phyloP scores from a whole-genome alignment of 192 early-diverging fungal species.

The Glomus cerebriforme region DNA sequence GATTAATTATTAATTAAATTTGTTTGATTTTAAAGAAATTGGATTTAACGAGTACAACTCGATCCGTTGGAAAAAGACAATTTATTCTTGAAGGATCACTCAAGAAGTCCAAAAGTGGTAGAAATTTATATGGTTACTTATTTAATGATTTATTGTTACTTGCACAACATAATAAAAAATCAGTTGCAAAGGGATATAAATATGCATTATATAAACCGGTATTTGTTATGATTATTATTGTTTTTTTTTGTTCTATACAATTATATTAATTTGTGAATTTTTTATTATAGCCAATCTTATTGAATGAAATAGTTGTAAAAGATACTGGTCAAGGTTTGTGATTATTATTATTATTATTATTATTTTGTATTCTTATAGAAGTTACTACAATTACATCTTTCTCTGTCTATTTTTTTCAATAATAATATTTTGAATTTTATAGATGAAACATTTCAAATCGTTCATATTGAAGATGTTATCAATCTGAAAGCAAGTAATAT shows the following conservation, averaged over 20 bases:
- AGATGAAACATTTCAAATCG: slow-evolving; percentile 23
- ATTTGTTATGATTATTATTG: background rate
- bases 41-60: slow-evolving; percentile 59
- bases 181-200: slow-evolving; percentile 11
- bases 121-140: slow-evolving; percentile 71
- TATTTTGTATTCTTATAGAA: background rate
- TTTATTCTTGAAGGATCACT: slow-evolving; percentile 73
- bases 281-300: too few species aligned
- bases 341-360: too few species aligned
- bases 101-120: slow-evolving; percentile 74
- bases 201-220: slow-evolving; percentile 24
- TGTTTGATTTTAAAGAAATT: slow-evolving; percentile 44
- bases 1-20: background rate
- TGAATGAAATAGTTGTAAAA: slow-evolving; percentile 30
- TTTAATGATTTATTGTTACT: slow-evolving; percentile 78
- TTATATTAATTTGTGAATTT: background rate
- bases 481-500: slow-evolving; percentile 14
- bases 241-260: background rate
- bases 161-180: background rate
- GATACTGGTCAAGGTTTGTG: slow-evolving; percentile 17
- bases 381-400: background rate
- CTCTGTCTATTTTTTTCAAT: too few species aligned
- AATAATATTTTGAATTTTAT: background rate
- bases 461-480: slow-evolving; percentile 20
- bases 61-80: slow-evolving; percentile 56